Percentiles rank a stretch among this genome's conserved stretches.
Evolutionary conservation across 1,284 basidiomycete genomes (phyloP).

Genomic region (Trichosporon sp.): DNA sequence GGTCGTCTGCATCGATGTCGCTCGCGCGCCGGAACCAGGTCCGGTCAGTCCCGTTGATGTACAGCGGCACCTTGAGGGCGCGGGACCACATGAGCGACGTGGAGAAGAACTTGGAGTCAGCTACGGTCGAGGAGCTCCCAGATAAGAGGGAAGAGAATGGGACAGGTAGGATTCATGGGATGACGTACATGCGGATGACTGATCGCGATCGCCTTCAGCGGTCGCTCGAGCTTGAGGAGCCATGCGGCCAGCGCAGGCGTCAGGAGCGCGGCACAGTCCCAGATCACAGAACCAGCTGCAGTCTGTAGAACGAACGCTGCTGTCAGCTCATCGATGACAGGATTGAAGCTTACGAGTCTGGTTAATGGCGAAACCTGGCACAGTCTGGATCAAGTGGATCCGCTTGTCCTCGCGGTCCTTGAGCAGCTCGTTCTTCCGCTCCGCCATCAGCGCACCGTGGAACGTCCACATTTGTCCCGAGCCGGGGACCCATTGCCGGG

Average conservation of each 20-base stretch:
- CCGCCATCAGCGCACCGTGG: constrained; percentile 37
- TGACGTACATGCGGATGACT: constrained; percentile 55
- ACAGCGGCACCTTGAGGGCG: constrained; percentile 49
- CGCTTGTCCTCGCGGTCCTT: constrained; percentile 47
- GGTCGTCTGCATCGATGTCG: constrained; percentile 37
- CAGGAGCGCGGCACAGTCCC: constrained; percentile 53
- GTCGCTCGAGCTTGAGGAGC: constrained; percentile 37
- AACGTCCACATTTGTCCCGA: constrained; percentile 51
- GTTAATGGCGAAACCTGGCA: constrained; percentile 49
- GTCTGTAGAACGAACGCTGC: constrained; percentile 54
- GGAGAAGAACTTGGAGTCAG: constrained; percentile 52
- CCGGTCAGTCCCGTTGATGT: constrained; percentile 47
- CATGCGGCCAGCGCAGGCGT: constrained; percentile 42
- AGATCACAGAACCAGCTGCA: constrained; percentile 46
- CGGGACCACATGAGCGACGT: constrained; percentile 53
- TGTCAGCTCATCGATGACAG: neutral
- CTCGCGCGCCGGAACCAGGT: constrained; percentile 48
- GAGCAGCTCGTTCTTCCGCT: constrained; percentile 39
- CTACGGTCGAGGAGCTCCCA: too few species aligned
- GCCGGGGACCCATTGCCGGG: constrained; percentile 49
- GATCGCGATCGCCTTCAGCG: constrained; percentile 53
- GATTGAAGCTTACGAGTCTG: constrained; percentile 49
- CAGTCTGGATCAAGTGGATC: constrained; percentile 44
- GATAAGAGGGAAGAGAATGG: too few species aligned
- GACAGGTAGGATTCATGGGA: neutral